Evolutionary conservation across 495 filamentous ascomycete species (phyloP).

Genomic region (Amphirosellinia nigrospora): DNA sequence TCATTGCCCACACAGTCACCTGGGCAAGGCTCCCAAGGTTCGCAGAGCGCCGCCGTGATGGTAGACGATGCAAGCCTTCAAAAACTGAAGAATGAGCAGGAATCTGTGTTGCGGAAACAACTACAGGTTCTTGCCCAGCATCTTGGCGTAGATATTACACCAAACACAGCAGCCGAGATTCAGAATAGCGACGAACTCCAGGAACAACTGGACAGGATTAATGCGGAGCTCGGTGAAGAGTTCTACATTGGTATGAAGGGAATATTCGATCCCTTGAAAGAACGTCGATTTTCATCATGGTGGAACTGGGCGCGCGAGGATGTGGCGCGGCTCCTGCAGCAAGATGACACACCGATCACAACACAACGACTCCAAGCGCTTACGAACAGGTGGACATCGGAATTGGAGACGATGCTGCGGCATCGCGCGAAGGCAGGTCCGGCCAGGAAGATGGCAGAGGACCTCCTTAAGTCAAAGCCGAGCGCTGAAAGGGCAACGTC

Average conservation of each 20-base stretch:
- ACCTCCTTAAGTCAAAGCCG: conserved; percentile 77
- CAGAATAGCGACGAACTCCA: conserved; percentile 75
- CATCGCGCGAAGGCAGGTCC: conserved; percentile 88
- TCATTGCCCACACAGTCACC: conserved; percentile 69
- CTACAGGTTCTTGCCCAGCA: conserved; percentile 83
- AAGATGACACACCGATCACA: conserved; percentile 78
- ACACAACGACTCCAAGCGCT: conserved; percentile 60
- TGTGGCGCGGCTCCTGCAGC: conserved; percentile 73
- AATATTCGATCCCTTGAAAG: conserved; percentile 78
- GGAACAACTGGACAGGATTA: conserved; percentile 81
- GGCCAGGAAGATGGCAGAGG: conserved; percentile 82
- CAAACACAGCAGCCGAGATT: conserved; percentile 73
- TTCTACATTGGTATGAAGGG: conserved; percentile 84
- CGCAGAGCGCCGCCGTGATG: conserved; percentile 70
- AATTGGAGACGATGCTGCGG: conserved; percentile 86
- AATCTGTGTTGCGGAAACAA: conserved; percentile 85
- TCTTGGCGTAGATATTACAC: conserved; percentile 84
- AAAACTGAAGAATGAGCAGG: conserved; percentile 83
- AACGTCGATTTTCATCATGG: conserved; percentile 82
- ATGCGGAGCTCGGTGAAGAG: conserved; percentile 80
- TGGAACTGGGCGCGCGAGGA: conserved; percentile 94
- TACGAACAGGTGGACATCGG: conserved; percentile 80
- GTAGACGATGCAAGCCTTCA: conserved; percentile 88
- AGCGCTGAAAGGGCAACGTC: conserved; percentile 84
- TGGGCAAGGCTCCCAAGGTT: conserved; percentile 65